Conservation (phyloP, 192 early-diverging fungal species). For the Spizellomyces sp. region DNA sequence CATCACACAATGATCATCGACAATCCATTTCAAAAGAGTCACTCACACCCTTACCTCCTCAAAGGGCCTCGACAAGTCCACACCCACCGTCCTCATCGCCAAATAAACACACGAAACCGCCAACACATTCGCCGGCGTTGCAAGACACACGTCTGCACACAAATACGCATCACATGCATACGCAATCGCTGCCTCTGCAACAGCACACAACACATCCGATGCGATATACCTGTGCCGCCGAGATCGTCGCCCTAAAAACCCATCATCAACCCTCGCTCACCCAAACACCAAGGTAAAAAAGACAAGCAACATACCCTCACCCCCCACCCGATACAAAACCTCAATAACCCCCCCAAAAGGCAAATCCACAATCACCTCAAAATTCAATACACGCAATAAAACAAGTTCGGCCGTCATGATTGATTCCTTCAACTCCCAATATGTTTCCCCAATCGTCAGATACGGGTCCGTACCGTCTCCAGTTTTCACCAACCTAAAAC, state of each 20-base stretch:
- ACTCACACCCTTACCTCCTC: too few relatives aligned
- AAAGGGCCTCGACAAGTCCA: too few relatives aligned
- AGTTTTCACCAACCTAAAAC: neutral
- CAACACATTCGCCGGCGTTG: neutral
- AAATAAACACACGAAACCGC: neutral
- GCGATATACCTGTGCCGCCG: neutral
- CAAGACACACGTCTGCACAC: neutral
- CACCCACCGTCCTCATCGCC: too few relatives aligned
- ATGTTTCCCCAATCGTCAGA: neutral
- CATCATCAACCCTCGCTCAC: neutral
- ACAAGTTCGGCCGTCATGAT: neutral
- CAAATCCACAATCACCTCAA: neutral
- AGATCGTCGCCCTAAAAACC: neutral
- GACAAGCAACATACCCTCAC: too few relatives aligned
- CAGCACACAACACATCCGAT: neutral
- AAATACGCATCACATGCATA: conserved; percentile 1
- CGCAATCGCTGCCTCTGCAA: neutral
- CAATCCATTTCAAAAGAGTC: too few relatives aligned
- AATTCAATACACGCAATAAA: neutral
- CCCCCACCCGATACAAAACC: neutral
- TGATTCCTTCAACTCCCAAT: conserved; percentile 4
- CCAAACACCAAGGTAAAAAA: neutral
- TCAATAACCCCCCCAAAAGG: neutral
- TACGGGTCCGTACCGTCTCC: neutral
- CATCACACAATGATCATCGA: too few relatives aligned